These are phyloP conservation scores for Medicago arabica DNA, from an alignment of 306 rosid species.

Conservation along the genomic window DNA sequence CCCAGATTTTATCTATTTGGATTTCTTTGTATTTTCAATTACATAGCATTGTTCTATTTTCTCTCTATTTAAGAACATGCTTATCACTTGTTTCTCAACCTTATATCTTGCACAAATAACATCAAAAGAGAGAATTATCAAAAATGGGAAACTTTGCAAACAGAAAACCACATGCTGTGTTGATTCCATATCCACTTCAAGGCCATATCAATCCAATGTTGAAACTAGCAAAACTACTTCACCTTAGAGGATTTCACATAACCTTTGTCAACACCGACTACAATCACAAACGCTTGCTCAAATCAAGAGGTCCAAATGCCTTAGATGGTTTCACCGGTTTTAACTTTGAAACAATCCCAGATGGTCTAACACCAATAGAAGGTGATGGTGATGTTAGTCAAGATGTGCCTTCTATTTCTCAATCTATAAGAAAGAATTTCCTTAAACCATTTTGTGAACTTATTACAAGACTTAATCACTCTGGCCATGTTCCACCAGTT, in stretches of 20 bases:
- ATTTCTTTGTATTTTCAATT: neutral
- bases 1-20: neutral
- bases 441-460: constrained; percentile 2
- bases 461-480: constrained; percentile 25
- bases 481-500: constrained; percentile 16
- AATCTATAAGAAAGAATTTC: constrained; percentile 25
- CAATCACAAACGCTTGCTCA: constrained; percentile 15
- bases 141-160: constrained; percentile 48
- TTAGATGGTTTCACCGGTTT: neutral
- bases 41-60: neutral
- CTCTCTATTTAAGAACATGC: neutral
- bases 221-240: constrained; percentile 18
- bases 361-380: constrained; percentile 25
- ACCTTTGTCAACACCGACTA: constrained; percentile 25
- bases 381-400: constrained; percentile 30
- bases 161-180: constrained; percentile 49
- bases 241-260: constrained; percentile 28
- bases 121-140: neutral
- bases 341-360: constrained; percentile 30
- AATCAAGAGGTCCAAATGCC: neutral
- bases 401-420: constrained; percentile 32
- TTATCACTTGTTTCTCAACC: neutral
- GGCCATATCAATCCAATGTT: constrained; percentile 33
- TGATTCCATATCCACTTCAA: constrained; percentile 43
- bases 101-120: neutral